Evolutionary conservation across 2,329 filamentous ascomycete species (phyloP).

Genomic region (Epichloe bromicola): DNA sequence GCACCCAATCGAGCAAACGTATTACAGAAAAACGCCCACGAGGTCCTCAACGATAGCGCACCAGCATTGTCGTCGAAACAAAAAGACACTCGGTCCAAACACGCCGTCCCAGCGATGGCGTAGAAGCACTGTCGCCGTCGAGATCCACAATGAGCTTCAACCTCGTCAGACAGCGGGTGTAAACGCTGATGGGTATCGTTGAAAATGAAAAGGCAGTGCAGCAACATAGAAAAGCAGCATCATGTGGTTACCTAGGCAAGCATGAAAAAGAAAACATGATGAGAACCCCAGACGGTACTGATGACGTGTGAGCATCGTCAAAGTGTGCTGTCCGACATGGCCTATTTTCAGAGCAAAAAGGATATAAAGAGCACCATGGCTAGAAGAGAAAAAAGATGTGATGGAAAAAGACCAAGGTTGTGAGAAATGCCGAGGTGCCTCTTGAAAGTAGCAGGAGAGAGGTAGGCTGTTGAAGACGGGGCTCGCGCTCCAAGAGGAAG

Average conservation of each 20-base stretch:
- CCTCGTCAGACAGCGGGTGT: slow-evolving; percentile 31
- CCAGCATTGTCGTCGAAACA: slow-evolving; percentile 35
- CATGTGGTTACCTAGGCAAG: slow-evolving; percentile 4
- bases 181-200: slow-evolving; percentile 34
- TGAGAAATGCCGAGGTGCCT: slow-evolving; percentile 6
- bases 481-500: not conserved
- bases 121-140: slow-evolving; percentile 43
- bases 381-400: no score
- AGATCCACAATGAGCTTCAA: slow-evolving; percentile 17
- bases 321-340: not conserved
- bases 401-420: not conserved
- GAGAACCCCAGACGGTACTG: slow-evolving; percentile 5
- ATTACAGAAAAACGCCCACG: slow-evolving; percentile 28
- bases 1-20: not conserved
- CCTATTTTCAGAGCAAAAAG: slow-evolving; percentile 3
- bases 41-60: slow-evolving; percentile 39
- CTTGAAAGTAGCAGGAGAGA: not conserved
- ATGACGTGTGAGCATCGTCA: slow-evolving; percentile 46
- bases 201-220: slow-evolving; percentile 14
- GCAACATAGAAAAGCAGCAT: slow-evolving; percentile 7
- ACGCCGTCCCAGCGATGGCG: slow-evolving; percentile 43
- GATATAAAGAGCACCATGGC: no score
- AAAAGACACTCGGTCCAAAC: slow-evolving; percentile 32
- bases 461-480: slow-evolving; percentile 7
- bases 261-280: not conserved